These are phyloP conservation scores for Mucor ambiguus DNA, from an alignment of 371 early-diverging fungal genomes.

Conservation along the genomic window DNA sequence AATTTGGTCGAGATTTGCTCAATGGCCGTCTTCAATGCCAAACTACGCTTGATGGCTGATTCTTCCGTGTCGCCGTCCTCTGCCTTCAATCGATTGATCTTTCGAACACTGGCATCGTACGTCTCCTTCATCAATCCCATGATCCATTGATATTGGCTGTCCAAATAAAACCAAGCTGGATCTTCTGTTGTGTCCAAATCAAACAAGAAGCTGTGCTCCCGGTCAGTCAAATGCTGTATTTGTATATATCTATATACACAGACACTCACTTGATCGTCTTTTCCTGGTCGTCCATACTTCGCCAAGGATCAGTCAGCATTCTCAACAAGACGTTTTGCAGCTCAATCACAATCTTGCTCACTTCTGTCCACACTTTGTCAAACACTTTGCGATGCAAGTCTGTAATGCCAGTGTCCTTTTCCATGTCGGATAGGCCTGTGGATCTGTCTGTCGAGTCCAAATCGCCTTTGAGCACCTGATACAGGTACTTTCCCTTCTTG, in stretches of 20 bases:
- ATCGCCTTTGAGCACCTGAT: slow-evolving; percentile 50
- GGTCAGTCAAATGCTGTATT: not conserved
- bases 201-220: slow-evolving; percentile 60
- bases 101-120: slow-evolving; percentile 54
- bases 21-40: slow-evolving; percentile 41
- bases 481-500: slow-evolving; percentile 85
- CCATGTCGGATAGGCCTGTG: slow-evolving; percentile 19
- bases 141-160: slow-evolving; percentile 89
- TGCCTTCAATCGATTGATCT: slow-evolving; percentile 37
- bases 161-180: slow-evolving; percentile 91
- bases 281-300: slow-evolving; percentile 89
- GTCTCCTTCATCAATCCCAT: slow-evolving; percentile 72
- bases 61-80: slow-evolving; percentile 30
- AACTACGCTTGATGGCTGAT: slow-evolving; percentile 37
- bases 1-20: slow-evolving; percentile 26
- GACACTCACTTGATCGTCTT: slow-evolving; percentile 74
- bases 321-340: slow-evolving; percentile 73
- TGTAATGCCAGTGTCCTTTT: slow-evolving; percentile 38
- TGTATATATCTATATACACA: not conserved
- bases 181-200: slow-evolving; percentile 84
- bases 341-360: slow-evolving; percentile 78
- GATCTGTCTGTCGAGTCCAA: slow-evolving; percentile 18
- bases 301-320: slow-evolving; percentile 78
- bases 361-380: slow-evolving; percentile 94
- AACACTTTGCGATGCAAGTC: slow-evolving; percentile 83